These are phyloP conservation scores for Picochlorum sp. DNA, from an alignment of 139 green algal species.

Conservation along the genomic window DNA sequence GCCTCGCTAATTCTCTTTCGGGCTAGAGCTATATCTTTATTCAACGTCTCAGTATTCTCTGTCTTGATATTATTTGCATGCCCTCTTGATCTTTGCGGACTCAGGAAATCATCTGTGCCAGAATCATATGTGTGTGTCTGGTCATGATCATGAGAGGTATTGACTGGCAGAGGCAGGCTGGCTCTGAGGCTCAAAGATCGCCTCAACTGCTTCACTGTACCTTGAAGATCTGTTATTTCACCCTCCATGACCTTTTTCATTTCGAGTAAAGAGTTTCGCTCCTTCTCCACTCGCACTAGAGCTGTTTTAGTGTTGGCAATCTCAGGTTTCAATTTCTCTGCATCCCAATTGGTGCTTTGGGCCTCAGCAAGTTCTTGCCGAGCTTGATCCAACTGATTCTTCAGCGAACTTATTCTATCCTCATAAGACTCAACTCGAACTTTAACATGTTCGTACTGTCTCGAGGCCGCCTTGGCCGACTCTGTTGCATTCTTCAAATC, in stretches of 20 bases:
- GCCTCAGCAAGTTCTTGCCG: neutral
- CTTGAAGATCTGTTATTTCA: neutral
- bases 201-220: neutral
- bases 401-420: conserved; percentile 3
- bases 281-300: neutral
- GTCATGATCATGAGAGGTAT: too few relatives aligned
- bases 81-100: too few relatives aligned
- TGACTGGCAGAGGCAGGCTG: neutral
- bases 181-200: neutral
- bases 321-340: conserved; percentile 9
- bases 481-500: conserved; percentile 1
- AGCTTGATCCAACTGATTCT: conserved; percentile 1
- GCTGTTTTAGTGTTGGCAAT: neutral
- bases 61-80: too few relatives aligned
- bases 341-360: neutral
- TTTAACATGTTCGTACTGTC: conserved; percentile 21
- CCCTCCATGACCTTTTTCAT: neutral
- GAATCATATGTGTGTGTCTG: too few relatives aligned
- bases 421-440: conserved; percentile 31
- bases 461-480: conserved; percentile 8
- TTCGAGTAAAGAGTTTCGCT: neutral
- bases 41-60: conserved; percentile 11
- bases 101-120: too few relatives aligned
- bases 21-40: conserved; percentile 16
- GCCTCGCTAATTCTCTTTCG: conserved; percentile 3